Evolutionary conservation across 345 rosid genomes (phyloP).

Genomic region (Limnanthes douglasii): DNA sequence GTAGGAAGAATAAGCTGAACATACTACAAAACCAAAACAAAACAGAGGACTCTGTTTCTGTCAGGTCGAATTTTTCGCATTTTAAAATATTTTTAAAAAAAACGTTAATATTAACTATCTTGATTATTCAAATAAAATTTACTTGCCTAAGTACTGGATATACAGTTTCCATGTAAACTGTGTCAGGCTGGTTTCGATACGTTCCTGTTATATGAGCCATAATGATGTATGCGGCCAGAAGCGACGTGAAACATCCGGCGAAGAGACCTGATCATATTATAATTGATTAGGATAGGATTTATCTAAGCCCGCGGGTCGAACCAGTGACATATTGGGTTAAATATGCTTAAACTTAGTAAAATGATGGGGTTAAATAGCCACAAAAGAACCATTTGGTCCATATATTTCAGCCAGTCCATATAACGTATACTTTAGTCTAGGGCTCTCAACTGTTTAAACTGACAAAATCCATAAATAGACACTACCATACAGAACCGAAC

Average conservation of each 20-base stretch:
- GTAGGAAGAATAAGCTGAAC: slow-evolving; percentile 81
- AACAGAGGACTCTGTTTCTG: slow-evolving; percentile 5
- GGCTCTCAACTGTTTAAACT: too few species aligned
- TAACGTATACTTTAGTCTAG: too few species aligned
- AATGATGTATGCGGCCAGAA: slow-evolving; percentile 69
- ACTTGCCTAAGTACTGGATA: slow-evolving; percentile 94
- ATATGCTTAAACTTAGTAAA: too few species aligned
- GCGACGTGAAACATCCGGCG: slow-evolving; percentile 82
- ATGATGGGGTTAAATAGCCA: too few species aligned
- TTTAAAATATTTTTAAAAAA: slow-evolving; percentile 1
- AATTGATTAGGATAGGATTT: not conserved
- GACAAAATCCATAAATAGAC: too few species aligned
- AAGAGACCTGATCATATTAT: slow-evolving; percentile 50
- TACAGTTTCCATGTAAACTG: slow-evolving; percentile 89
- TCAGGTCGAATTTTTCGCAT: not conserved
- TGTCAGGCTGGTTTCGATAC: slow-evolving; percentile 47
- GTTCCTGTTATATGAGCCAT: slow-evolving; percentile 86
- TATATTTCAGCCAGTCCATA: too few species aligned
- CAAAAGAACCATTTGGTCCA: too few species aligned
- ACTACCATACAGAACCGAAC: too few species aligned
- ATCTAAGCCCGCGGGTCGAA: slow-evolving; percentile 4
- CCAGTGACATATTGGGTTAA: too few species aligned
- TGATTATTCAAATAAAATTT: not conserved
- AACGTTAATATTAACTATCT: not conserved
- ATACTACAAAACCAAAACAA: slow-evolving; percentile 43